phyloP scores from a whole-genome alignment of 176 grass and related monocot genomes.

The Phoenix dactylifera region DNA sequence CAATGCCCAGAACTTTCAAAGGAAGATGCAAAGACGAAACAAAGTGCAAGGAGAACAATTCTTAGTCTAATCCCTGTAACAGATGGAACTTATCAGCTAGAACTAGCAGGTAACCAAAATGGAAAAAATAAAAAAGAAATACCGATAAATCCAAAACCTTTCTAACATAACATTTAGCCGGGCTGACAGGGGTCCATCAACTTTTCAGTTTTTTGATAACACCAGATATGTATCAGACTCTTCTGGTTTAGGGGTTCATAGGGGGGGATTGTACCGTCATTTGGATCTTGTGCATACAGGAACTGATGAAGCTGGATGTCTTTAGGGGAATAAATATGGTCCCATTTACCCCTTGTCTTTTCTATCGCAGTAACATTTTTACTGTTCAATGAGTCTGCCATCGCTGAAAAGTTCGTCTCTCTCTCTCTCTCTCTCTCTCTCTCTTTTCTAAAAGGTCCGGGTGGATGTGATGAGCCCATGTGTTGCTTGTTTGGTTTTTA shows the following conservation, averaged over 20 bases:
- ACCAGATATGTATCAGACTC: background rate
- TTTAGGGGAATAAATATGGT: background rate
- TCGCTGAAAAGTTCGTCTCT: background rate
- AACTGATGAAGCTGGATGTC: background rate
- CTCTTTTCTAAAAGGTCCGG: too few relatives aligned
- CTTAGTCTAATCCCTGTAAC: slow-evolving; percentile 1
- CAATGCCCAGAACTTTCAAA: slow-evolving; percentile 4
- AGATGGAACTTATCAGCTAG: background rate
- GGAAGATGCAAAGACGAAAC: background rate
- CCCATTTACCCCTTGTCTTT: background rate
- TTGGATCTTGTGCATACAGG: slow-evolving; percentile 3
- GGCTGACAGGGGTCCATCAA: too few relatives aligned
- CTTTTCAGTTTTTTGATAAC: too few relatives aligned
- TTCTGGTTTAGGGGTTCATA: background rate
- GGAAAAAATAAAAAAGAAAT: too few relatives aligned
- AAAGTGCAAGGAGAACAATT: background rate
- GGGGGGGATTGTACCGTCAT: background rate
- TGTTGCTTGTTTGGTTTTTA: too few relatives aligned
- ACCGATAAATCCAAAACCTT: too few relatives aligned
- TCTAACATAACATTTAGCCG: too few relatives aligned
- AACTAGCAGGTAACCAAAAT: too few relatives aligned
- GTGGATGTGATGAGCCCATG: too few relatives aligned
- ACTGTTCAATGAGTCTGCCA: background rate
- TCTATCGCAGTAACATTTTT: background rate
- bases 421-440: too few relatives aligned